Conservation (phyloP, 331 rosid genomes). For the Saraca asoca region DNA sequence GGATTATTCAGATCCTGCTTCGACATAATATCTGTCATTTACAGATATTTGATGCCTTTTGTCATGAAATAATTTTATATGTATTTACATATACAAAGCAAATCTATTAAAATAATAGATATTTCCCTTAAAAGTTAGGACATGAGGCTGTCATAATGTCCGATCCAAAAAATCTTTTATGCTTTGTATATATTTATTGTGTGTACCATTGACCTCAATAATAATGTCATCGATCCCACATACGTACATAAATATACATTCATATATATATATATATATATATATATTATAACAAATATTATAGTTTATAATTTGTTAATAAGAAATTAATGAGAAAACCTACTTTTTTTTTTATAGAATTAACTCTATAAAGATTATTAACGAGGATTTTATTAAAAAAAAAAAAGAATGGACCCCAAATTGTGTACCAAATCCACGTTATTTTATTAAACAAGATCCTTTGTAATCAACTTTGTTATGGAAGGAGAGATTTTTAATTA, state of each 20-base stretch:
- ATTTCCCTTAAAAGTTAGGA: slow-evolving; percentile 44
- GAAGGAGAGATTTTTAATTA: no score
- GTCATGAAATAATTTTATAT: slow-evolving; percentile 25
- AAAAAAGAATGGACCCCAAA: no score
- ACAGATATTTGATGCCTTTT: slow-evolving; percentile 29
- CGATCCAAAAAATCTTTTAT: slow-evolving; percentile 61
- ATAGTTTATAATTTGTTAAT: not conserved
- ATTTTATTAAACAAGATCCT: no score
- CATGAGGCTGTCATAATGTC: slow-evolving; percentile 59
- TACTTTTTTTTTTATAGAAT: no score
- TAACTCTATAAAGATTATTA: no score
- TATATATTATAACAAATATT: not conserved
- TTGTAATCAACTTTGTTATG: no score
- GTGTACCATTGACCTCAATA: slow-evolving; percentile 34
- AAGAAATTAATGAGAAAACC: no score
- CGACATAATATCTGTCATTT: slow-evolving; percentile 23
- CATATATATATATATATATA: no score
- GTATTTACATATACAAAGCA: slow-evolving; percentile 25
- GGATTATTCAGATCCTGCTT: not conserved
- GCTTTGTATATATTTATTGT: slow-evolving; percentile 29
- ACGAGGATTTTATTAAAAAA: no score
- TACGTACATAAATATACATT: no score
- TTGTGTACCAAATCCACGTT: no score
- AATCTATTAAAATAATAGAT: slow-evolving; percentile 47
- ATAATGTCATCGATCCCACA: slow-evolving; percentile 33